A percentile compares a stretch with the other conserved stretches of the same genome.
These are phyloP conservation scores for Aspergillus kassunensis DNA, from an alignment of 495 filamentous ascomycete species.

Conservation along the genomic window DNA sequence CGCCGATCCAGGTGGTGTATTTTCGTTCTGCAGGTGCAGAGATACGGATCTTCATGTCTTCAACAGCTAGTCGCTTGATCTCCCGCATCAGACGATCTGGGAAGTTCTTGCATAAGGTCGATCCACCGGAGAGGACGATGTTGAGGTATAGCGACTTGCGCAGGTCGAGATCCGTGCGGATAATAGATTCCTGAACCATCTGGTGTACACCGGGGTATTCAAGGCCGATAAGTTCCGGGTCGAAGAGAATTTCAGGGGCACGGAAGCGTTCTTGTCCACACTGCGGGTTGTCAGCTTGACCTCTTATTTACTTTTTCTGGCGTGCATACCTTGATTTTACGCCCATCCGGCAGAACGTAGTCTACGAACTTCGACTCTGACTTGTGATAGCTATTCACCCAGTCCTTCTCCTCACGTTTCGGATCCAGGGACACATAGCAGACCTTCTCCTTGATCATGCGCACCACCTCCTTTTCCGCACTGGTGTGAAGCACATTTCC, in stretches of 20 bases:
- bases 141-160: conserved; percentile 92
- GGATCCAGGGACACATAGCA: conserved; percentile 90
- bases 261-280: conserved; percentile 89
- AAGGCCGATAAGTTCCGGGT: conserved; percentile 92
- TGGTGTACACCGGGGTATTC: conserved; percentile 98
- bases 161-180: conserved; percentile 94
- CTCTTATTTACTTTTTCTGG: not conserved
- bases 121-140: conserved; percentile 93
- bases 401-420: conserved; percentile 94
- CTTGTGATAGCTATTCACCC: conserved; percentile 57
- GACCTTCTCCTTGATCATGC: conserved; percentile 91
- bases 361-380: conserved; percentile 69
- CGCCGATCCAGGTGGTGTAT: conserved; percentile 98
- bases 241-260: conserved; percentile 95
- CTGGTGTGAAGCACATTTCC: conserved; percentile 96
- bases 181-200: conserved; percentile 94
- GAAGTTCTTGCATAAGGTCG: conserved; percentile 88
- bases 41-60: conserved; percentile 99
- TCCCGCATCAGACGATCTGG: conserved; percentile 91
- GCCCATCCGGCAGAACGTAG: conserved; percentile 87
- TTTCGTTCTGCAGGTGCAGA: conserved; percentile 96
- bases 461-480: conserved; percentile 96
- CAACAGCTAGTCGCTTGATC: conserved; percentile 87
- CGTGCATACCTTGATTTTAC: conserved; percentile 73
- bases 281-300: conserved; percentile 34